These are phyloP conservation scores for Turritis glabra DNA, from an alignment of 345 rosid species.

Conservation along the genomic window DNA sequence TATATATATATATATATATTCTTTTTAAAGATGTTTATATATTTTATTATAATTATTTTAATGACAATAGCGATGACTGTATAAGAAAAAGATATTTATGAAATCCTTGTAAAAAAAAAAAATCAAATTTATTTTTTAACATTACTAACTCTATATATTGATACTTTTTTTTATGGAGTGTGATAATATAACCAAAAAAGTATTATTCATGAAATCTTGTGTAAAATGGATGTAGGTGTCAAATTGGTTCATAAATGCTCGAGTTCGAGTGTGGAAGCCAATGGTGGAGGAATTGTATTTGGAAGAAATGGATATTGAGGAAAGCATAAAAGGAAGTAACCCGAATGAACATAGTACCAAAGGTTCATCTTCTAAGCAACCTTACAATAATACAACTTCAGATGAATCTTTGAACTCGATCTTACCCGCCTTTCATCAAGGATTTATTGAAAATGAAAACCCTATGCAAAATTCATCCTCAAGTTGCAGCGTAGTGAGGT, in stretches of 20 bases:
- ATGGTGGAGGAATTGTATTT: conserved; percentile 82
- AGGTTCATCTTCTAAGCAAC: conserved; percentile 31
- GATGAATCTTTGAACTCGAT: conserved; percentile 21
- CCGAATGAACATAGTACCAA: conserved; percentile 47
- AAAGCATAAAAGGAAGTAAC: conserved; percentile 27
- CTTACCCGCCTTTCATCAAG: conserved; percentile 14
- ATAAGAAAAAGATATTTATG: not conserved
- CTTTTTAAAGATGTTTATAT: not conserved
- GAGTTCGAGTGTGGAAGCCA: conserved; percentile 88
- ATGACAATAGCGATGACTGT: not conserved
- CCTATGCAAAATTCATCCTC: conserved; percentile 26
- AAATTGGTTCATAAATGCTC: conserved; percentile 74
- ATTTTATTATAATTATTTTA: not conserved
- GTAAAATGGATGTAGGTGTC: conserved; percentile 28
- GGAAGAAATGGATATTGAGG: conserved; percentile 59
- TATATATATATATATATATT: not conserved
- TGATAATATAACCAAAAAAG: not conserved
- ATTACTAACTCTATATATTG: not conserved
- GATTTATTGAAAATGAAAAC: conserved; percentile 12
- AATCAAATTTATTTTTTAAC: not conserved
- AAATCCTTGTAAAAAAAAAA: not conserved
- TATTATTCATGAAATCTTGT: not conserved
- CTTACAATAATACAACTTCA: conserved; percentile 12
- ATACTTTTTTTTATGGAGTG: no score
- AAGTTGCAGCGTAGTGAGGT: conserved; percentile 34